Conservation (phyloP, 352 stramenopile genomes). For the Pythium rhizo-oryzae region DNA sequence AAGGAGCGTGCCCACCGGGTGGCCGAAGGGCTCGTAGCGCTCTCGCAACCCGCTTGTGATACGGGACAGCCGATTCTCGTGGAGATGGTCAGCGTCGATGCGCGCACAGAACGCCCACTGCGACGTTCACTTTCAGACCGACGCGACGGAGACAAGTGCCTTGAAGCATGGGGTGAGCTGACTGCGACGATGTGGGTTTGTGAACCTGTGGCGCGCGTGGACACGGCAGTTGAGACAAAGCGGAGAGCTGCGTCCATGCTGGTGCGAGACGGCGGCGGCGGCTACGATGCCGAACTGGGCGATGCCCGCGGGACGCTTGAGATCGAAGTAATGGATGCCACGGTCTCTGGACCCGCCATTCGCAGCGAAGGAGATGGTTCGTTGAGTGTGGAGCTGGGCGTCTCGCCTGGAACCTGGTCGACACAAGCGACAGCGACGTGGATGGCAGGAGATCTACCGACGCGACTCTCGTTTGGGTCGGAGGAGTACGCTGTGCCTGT, state of each 20-base stretch:
- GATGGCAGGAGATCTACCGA: too few relatives aligned
- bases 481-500: not conserved
- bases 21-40: conserved; percentile 12
- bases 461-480: conserved; percentile 8
- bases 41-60: not conserved
- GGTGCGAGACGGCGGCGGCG: not conserved
- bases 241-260: not conserved
- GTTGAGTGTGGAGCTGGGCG: not conserved
- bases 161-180: conserved; percentile 6
- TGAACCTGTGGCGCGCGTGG: too few relatives aligned
- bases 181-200: not conserved
- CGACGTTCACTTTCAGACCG: not conserved
- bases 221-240: not conserved
- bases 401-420: conserved; percentile 18
- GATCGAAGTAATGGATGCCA: conserved; percentile 12
- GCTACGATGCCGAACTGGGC: not conserved
- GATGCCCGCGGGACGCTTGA: conserved; percentile 11
- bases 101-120: not conserved
- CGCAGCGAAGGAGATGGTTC: not conserved
- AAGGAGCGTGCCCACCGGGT: conserved; percentile 24
- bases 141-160: not conserved
- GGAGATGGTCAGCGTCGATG: not conserved
- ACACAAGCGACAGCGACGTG: not conserved
- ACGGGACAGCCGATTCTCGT: not conserved
- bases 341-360: not conserved